Evolutionary conservation across 345 rosid species (phyloP), one percentile per base, ranked within the genome.

Genomic region (Microthlaspi erraticum): DNA sequence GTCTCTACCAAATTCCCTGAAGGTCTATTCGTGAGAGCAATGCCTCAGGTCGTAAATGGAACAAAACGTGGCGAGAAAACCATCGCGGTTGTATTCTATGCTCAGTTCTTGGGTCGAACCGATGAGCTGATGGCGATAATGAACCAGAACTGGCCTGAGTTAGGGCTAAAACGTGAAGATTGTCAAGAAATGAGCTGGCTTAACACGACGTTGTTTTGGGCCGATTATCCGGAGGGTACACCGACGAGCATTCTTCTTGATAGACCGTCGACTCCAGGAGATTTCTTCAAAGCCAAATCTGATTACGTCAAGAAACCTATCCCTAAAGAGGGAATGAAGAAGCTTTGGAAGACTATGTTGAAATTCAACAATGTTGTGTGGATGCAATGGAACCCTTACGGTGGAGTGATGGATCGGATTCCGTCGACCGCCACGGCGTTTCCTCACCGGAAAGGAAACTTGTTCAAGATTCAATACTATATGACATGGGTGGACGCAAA

Each of bases 371-470:
- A 19, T 8, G 5, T 32, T 62, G 77, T 82, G 36, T 63, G 78
- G n/a, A 29, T 89, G 85, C 20, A 80, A 77, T 76, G 80, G 32
- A 86, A 82, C 64, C 77, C 92, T 0, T 88, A 88, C 8, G 94
- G 95, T 0, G 92, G 95, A 2, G 76, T 32, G 76, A 88, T 91
- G 92, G 68, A 55, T 13, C 60, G 81, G 57, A 79, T 87, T 8
- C 68, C 84, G 0, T 12, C 54, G 0, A 19, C 77, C 0, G 84
- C 74, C 0, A 75, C 88, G 2, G 84, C 92, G 1, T 85, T 83
- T 16, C 91, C 97, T 0, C 97, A 91, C 8, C 69, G 93, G 31
- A 73, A 89, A 42, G 88, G 20, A 83, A 83, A 17, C 32, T 88
- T 55, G 37, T 87, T 60, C 59, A 83, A 81, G 76, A 29, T 91